Conservation (phyloP, 2,329 filamentous ascomycete species). For the Aspergillus quadricinctus region DNA sequence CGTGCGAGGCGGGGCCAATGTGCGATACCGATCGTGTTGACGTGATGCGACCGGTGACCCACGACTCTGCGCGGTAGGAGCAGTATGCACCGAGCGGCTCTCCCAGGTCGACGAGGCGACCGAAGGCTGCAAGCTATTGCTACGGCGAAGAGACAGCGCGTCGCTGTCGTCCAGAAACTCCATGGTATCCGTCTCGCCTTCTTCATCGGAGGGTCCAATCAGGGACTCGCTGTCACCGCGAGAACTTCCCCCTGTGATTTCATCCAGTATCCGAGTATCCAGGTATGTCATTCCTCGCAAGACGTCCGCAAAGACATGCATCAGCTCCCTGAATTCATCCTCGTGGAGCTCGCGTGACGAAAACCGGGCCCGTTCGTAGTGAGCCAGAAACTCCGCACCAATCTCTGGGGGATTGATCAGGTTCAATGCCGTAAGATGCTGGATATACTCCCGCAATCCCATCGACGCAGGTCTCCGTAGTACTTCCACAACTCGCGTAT, state of each 20-base stretch:
- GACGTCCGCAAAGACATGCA: constrained; percentile 79
- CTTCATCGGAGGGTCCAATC: constrained; percentile 37
- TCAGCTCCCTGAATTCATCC: constrained; percentile 68
- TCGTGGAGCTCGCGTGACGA: constrained; percentile 66
- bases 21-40: constrained; percentile 8
- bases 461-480: constrained; percentile 67
- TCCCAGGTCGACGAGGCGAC: constrained; percentile 25
- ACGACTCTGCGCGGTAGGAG: constrained; percentile 19
- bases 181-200: constrained; percentile 35
- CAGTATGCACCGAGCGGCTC: constrained; percentile 25
- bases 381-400: constrained; percentile 59
- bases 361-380: constrained; percentile 84
- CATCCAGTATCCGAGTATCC: constrained; percentile 50
- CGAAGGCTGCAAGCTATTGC: constrained; percentile 22
- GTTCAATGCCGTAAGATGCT: constrained; percentile 63
- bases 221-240: constrained; percentile 27
- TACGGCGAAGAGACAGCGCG: constrained; percentile 19
- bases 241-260: constrained; percentile 23
- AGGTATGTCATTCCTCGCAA: constrained; percentile 69
- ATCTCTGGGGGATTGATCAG: constrained; percentile 54
- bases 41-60: constrained; percentile 14
- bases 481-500: constrained; percentile 64
- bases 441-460: constrained; percentile 74
- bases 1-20: constrained; percentile 19
- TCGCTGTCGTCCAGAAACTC: constrained; percentile 22